Conservation (phyloP, 371 early-diverging fungal species). For the Syncephalastrum monosporum region DNA sequence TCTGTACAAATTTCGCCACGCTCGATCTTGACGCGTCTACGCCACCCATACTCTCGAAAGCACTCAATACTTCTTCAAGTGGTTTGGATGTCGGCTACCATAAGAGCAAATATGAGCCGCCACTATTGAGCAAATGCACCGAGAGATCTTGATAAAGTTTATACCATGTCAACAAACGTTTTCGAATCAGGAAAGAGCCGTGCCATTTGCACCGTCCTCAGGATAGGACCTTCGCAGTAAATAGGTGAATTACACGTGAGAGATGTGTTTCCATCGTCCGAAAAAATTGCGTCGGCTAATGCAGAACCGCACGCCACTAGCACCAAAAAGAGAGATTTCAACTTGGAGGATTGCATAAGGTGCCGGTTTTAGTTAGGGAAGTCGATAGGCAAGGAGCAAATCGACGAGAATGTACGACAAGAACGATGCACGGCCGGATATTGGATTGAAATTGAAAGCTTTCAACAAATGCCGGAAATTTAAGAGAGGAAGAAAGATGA, state of each 20-base stretch:
- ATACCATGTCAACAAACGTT: slow-evolving; percentile 63
- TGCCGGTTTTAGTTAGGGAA: too few relatives aligned
- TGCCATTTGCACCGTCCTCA: slow-evolving; percentile 63
- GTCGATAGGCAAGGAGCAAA: too few relatives aligned
- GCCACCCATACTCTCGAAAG: slow-evolving; percentile 50
- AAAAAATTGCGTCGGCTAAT: too few relatives aligned
- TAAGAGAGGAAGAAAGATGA: too few relatives aligned
- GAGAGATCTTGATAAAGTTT: not conserved
- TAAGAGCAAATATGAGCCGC: not conserved
- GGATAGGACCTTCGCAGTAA: slow-evolving; percentile 65
- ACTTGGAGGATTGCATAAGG: too few relatives aligned
- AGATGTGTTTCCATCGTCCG: not conserved
- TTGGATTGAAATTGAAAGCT: too few relatives aligned
- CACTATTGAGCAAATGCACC: not conserved
- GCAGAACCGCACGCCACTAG: too few relatives aligned
- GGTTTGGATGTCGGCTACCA: slow-evolving; percentile 58
- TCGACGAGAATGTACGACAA: too few relatives aligned
- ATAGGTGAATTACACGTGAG: slow-evolving; percentile 58
- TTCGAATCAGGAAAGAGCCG: slow-evolving; percentile 66
- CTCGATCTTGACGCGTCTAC: slow-evolving; percentile 33
- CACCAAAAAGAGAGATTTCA: too few relatives aligned
- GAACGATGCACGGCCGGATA: too few relatives aligned
- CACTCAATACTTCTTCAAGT: slow-evolving; percentile 43
- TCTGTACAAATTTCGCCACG: slow-evolving; percentile 51
- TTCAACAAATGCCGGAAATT: too few relatives aligned